phyloP scores from a whole-genome alignment of 202 grass and related monocot species.

The Digitaria exilis region DNA sequence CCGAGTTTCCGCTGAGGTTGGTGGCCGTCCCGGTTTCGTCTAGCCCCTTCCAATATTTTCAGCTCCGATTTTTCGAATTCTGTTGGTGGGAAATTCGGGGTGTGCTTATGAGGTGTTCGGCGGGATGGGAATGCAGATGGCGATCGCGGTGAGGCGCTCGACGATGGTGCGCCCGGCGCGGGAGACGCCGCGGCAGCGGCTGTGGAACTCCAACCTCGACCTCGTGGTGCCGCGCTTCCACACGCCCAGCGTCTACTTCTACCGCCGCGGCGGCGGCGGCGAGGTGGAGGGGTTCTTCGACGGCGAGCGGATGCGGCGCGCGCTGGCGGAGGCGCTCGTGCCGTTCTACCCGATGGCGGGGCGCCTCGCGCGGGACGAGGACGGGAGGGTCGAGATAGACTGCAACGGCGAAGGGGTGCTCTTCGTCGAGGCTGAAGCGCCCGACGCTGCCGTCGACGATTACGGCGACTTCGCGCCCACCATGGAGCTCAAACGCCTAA shows the following conservation, averaged over 20 bases:
- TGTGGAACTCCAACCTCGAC: slow-evolving; percentile 90
- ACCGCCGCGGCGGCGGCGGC: slow-evolving; percentile 27
- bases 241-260: slow-evolving; percentile 93
- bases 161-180: slow-evolving; percentile 72
- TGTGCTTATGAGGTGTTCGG: background rate
- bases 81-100: background rate
- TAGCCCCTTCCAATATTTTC: too few species aligned
- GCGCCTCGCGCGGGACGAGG: slow-evolving; percentile 67
- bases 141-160: slow-evolving; percentile 51
- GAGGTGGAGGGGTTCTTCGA: slow-evolving; percentile 58
- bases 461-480: slow-evolving; percentile 92
- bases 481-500: slow-evolving; percentile 78
- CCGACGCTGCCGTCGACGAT: slow-evolving; percentile 51
- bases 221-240: slow-evolving; percentile 80
- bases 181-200: slow-evolving; percentile 54
- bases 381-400: slow-evolving; percentile 84
- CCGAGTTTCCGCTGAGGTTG: slow-evolving; percentile 13
- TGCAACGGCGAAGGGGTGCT: slow-evolving; percentile 81
- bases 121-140: slow-evolving; percentile 41
- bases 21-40: background rate
- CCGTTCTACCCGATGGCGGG: slow-evolving; percentile 87
- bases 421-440: slow-evolving; percentile 80
- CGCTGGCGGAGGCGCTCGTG: slow-evolving; percentile 70
- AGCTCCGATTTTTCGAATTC: background rate
- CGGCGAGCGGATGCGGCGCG: slow-evolving; percentile 50